Evolutionary conservation across 345 rosid genomes (phyloP), one percentile per base, ranked within the genome.

Genomic region (Chamaenerion angustifolium): DNA sequence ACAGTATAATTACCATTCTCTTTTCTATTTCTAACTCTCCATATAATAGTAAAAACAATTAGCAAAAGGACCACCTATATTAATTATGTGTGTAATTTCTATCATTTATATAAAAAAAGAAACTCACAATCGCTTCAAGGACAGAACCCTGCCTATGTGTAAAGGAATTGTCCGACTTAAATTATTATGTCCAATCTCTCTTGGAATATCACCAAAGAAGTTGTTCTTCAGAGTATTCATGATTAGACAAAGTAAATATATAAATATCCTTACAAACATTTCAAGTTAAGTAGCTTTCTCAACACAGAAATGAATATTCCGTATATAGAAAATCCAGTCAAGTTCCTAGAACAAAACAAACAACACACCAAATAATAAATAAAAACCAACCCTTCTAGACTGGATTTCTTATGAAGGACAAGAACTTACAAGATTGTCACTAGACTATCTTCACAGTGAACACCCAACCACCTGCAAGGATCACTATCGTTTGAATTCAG

Each of bases 251-350:
- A 23, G 27, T n/a, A 2, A 16, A 42, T 23, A 23, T 23, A 23
- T 23, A 23, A 2, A 23, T 42, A 19, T 46, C 10, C 85, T 83
- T 80, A 86, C 96, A 90, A 73, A 60, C 69, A 83, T 75, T 55
- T 75, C 60, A 90, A 64, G 65, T 76, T 70, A 52, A 51, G 61
- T 52, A 90, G 69, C 67, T 80, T 80, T 52, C 85, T 80, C 41
- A 90, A 73, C 71, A 73, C 96, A 0, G 85, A 76, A 3, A 85
- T 68, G 58, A 86, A 63, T 17, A 79, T 71, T 53, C 98, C 94
- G 68, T 72, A 65, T 62, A 90, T 57, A 21, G 73, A 76, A 68
- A 58, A 79, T 18, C 71, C 73, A 54, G 60, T 81, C 53, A 86
- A 59, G 69, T 86, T 73, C 76, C 98, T 90, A 58, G 55, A 66